These are phyloP conservation scores for Ganoderma lingzhi DNA, from an alignment of 1,284 basidiomycete species.

Conservation along the genomic window DNA sequence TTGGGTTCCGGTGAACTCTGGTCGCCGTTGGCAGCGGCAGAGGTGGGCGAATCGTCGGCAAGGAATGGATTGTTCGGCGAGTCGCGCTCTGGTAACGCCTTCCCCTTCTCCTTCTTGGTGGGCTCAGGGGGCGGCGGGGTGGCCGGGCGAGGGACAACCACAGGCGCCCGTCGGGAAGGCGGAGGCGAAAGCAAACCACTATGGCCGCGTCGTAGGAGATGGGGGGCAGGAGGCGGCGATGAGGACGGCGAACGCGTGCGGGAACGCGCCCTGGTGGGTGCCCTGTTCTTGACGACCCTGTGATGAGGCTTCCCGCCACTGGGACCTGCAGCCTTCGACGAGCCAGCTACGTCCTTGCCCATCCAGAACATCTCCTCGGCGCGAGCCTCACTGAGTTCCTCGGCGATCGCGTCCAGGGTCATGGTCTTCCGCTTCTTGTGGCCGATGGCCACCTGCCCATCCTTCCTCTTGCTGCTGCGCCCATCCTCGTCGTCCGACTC, in stretches of 20 bases:
- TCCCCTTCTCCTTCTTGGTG: slow-evolving; percentile 24
- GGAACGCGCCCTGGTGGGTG: slow-evolving; percentile 33
- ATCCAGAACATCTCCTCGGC: slow-evolving; percentile 47
- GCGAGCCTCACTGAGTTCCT: slow-evolving; percentile 41
- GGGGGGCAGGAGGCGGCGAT: slow-evolving; percentile 38
- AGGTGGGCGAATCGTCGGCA: slow-evolving; percentile 27
- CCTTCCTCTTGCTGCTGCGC: slow-evolving; percentile 22
- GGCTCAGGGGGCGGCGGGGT: slow-evolving; percentile 37
- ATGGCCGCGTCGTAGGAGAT: slow-evolving; percentile 36
- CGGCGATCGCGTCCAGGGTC: slow-evolving; percentile 43
- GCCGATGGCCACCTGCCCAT: slow-evolving; percentile 32
- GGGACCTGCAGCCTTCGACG: slow-evolving; percentile 16
- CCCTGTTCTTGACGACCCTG: slow-evolving; percentile 28
- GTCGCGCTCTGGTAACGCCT: slow-evolving; percentile 50
- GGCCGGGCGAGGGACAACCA: slow-evolving; percentile 31
- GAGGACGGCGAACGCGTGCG: slow-evolving; percentile 42
- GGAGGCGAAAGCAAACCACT: slow-evolving; percentile 46
- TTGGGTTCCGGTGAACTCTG: slow-evolving; percentile 28
- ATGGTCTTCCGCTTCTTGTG: slow-evolving; percentile 43
- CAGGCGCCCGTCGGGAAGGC: slow-evolving; percentile 42
- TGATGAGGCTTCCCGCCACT: slow-evolving; percentile 14
- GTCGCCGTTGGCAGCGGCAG: slow-evolving; percentile 22
- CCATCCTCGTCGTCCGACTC: slow-evolving; percentile 29
- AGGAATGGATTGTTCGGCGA: slow-evolving; percentile 65
- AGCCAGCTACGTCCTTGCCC: slow-evolving; percentile 25